A percentile compares a stretch with the other conserved stretches of the same genome.
Conservation (phyloP, 192 early-diverging fungal species). For the Backusella tarrabulga region DNA sequence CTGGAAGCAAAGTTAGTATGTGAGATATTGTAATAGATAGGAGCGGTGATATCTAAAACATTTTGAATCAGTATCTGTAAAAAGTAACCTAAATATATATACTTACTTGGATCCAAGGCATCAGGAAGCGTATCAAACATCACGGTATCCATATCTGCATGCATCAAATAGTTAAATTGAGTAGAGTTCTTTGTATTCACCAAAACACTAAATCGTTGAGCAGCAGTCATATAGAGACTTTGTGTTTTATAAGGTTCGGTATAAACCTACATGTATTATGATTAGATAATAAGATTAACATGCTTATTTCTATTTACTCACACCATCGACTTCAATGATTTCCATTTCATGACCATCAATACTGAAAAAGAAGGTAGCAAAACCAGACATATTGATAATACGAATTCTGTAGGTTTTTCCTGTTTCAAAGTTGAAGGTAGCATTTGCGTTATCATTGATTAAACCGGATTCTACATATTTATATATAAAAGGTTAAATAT, state of each 20-base stretch:
- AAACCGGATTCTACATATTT: slow-evolving; percentile 56
- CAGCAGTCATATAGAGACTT: slow-evolving; percentile 61
- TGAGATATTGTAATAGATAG: slow-evolving; percentile 51
- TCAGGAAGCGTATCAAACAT: slow-evolving; percentile 73
- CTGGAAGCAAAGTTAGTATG: slow-evolving; percentile 29
- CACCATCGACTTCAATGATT: slow-evolving; percentile 80
- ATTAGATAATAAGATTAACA: neutral
- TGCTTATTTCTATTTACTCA: slow-evolving; percentile 1
- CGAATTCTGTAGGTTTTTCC: slow-evolving; percentile 85
- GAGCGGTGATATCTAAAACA: slow-evolving; percentile 50
- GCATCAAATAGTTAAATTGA: slow-evolving; percentile 64
- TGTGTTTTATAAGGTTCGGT: slow-evolving; percentile 54
- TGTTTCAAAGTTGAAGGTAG: slow-evolving; percentile 59
- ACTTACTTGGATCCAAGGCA: slow-evolving; percentile 48
- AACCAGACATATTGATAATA: slow-evolving; percentile 79
- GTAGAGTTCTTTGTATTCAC: slow-evolving; percentile 68
- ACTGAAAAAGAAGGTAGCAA: slow-evolving; percentile 73
- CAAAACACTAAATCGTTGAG: slow-evolving; percentile 79
- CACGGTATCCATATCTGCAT: slow-evolving; percentile 70
- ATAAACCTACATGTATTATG: slow-evolving; percentile 33
- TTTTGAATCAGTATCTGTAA: neutral
- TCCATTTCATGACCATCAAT: slow-evolving; percentile 78
- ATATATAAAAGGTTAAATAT: slow-evolving; percentile 32
- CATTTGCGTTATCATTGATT: slow-evolving; percentile 55
- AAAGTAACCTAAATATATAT: neutral